A percentile compares a stretch with the other conserved stretches of the same genome.
phyloP scores from a whole-genome alignment of 306 rosid species.

The Castanopsis chinensis region DNA sequence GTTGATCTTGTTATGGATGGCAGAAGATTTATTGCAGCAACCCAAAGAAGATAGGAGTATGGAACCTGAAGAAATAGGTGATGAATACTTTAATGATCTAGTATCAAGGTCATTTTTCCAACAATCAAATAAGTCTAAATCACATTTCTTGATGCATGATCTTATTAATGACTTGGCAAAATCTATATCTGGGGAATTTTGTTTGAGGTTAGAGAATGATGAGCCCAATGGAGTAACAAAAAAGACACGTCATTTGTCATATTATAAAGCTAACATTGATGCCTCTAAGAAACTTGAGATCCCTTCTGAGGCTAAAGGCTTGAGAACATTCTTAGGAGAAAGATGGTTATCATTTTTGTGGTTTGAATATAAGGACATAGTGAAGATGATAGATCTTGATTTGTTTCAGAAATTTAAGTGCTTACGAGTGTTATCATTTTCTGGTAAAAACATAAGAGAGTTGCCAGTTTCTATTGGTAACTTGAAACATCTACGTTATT shows the following conservation, averaged over 20 bases:
- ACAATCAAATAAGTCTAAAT: background rate
- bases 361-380: background rate
- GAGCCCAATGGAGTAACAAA: background rate
- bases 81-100: slow-evolving; percentile 29
- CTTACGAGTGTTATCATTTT: too few relatives aligned
- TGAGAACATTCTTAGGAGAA: slow-evolving; percentile 20
- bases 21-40: slow-evolving; percentile 27
- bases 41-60: background rate
- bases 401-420: too few relatives aligned
- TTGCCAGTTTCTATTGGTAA: too few relatives aligned
- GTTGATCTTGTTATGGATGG: slow-evolving; percentile 44
- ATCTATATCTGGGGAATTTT: slow-evolving; percentile 11
- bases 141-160: slow-evolving; percentile 27
- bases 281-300: slow-evolving; percentile 19
- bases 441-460: too few relatives aligned
- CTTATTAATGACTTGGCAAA: slow-evolving; percentile 40
- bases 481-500: too few relatives aligned
- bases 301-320: background rate
- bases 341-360: background rate
- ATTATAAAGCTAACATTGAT: slow-evolving; percentile 9
- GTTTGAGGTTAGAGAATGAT: background rate
- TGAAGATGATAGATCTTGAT: background rate
- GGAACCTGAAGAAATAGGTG: slow-evolving; percentile 21
- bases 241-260: slow-evolving; percentile 34
- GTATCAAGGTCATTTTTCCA: slow-evolving; percentile 33